Conservation (phyloP, 2,329 filamentous ascomycete genomes). For the Malbranchea cinnamomea region DNA sequence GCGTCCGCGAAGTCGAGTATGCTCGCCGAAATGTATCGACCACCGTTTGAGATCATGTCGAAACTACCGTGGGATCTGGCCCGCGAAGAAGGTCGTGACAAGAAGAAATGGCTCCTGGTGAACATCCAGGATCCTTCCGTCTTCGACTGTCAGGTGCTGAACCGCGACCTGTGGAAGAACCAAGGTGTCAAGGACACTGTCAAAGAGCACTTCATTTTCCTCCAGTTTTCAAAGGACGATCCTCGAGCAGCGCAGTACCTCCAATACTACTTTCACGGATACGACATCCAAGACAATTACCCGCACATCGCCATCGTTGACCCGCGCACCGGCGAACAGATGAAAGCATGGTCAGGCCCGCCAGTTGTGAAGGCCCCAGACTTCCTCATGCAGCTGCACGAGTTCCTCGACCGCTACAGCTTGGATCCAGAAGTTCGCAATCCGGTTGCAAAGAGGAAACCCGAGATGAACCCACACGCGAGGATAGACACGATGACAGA, state of each 20-base stretch:
- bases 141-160: constrained; percentile 88
- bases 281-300: constrained; percentile 77
- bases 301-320: constrained; percentile 94
- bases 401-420: constrained; percentile 96
- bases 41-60: constrained; percentile 80
- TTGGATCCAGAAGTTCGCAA: constrained; percentile 80
- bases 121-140: constrained; percentile 89
- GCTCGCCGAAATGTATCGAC: constrained; percentile 82
- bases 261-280: constrained; percentile 72
- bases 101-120: constrained; percentile 86
- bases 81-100: constrained; percentile 68
- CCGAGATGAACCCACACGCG: constrained; percentile 51
- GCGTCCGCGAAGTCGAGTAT: constrained; percentile 55
- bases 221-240: constrained; percentile 86
- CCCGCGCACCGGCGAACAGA: constrained; percentile 86
- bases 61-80: constrained; percentile 69
- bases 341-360: constrained; percentile 85
- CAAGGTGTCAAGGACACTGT: constrained; percentile 62
- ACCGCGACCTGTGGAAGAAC: constrained; percentile 94
- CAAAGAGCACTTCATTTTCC: constrained; percentile 83
- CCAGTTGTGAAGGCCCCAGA: constrained; percentile 63
- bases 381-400: constrained; percentile 80
- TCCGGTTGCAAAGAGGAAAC: constrained; percentile 66
- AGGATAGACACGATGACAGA: constrained; percentile 86
- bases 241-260: constrained; percentile 64